These are phyloP conservation scores for Myochromella boudieri DNA, from an alignment of 768 basidiomycete species.

Conservation along the genomic window DNA sequence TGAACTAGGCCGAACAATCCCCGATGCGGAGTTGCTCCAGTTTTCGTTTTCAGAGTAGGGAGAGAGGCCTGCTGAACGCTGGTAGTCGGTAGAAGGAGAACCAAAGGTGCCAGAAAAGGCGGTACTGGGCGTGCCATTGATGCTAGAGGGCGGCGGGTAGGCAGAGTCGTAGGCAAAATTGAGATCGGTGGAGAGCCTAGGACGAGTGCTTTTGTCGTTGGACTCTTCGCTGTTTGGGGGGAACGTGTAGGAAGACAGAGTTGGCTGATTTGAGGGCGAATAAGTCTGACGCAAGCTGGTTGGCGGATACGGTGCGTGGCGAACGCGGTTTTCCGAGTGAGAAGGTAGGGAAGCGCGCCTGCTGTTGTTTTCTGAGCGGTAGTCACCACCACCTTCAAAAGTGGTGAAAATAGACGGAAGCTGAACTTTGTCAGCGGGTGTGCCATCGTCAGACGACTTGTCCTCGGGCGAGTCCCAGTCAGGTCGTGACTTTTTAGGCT, in stretches of 20 bases:
- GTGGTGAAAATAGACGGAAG: conserved; percentile 74
- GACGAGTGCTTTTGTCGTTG: conserved; percentile 38
- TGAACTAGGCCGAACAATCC: conserved; percentile 67
- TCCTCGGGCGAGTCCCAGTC: conserved; percentile 39
- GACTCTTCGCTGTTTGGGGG: conserved; percentile 45
- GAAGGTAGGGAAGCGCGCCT: conserved; percentile 68
- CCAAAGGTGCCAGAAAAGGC: conserved; percentile 48
- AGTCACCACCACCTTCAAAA: conserved; percentile 63
- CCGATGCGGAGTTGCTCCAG: conserved; percentile 55
- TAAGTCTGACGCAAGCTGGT: conserved; percentile 47
- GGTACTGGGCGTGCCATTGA: conserved; percentile 50
- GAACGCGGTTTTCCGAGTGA: conserved; percentile 51
- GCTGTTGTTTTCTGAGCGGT: conserved; percentile 50
- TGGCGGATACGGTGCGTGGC: conserved; percentile 59
- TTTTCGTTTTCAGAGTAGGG: conserved; percentile 50
- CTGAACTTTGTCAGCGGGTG: conserved; percentile 56
- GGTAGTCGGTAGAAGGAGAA: conserved; percentile 44
- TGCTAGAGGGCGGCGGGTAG: conserved; percentile 48
- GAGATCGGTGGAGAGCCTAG: conserved; percentile 50
- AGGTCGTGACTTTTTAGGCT: conserved; percentile 49
- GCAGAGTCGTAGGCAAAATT: conserved; percentile 47
- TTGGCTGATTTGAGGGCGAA: conserved; percentile 41
- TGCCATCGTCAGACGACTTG: conserved; percentile 38
- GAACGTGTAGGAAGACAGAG: conserved; percentile 54
- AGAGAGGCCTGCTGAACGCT: conserved; percentile 43